Evolutionary conservation across 2,329 filamentous ascomycete species (phyloP).

Genomic region (Exophiala alcalophila): DNA sequence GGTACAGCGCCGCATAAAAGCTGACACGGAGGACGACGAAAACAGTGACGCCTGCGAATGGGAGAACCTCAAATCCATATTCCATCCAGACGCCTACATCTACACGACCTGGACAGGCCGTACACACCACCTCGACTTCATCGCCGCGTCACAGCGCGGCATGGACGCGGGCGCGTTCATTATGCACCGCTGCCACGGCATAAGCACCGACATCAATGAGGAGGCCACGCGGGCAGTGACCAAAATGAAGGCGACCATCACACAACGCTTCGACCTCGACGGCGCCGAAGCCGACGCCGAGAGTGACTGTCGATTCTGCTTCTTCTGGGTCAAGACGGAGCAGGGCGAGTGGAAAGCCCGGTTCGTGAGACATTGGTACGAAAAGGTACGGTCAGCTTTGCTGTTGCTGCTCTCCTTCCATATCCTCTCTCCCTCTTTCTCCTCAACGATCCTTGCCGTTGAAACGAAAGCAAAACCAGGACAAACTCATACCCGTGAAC

Average conservation of each 20-base stretch:
- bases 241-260: conserved; percentile 56
- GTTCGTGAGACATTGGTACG: conserved; percentile 52
- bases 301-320: conserved; percentile 28
- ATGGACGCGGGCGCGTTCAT: conserved; percentile 55
- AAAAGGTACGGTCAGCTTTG: conserved; percentile 44
- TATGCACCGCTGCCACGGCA: conserved; percentile 56
- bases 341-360: conserved; percentile 19
- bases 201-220: conserved; percentile 45
- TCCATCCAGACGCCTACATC: conserved; percentile 48
- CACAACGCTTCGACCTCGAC: conserved; percentile 46
- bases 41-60: conserved; percentile 50
- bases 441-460: no score
- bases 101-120: conserved; percentile 53
- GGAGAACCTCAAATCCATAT: conserved; percentile 52
- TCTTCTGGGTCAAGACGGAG: conserved; percentile 25
- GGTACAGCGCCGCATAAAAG: no score
- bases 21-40: no score
- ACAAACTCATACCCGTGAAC: conserved; percentile 49
- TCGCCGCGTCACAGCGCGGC: conserved; percentile 50
- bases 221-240: conserved; percentile 45
- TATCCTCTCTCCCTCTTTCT: not conserved
- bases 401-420: no score
- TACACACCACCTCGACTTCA: conserved; percentile 45
- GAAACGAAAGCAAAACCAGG: no score
- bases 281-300: conserved; percentile 26